A percentile compares a stretch with the other conserved stretches of the same genome.
These are phyloP conservation scores for Daldinia childiae DNA, from an alignment of 495 filamentous ascomycete genomes.

Conservation along the genomic window DNA sequence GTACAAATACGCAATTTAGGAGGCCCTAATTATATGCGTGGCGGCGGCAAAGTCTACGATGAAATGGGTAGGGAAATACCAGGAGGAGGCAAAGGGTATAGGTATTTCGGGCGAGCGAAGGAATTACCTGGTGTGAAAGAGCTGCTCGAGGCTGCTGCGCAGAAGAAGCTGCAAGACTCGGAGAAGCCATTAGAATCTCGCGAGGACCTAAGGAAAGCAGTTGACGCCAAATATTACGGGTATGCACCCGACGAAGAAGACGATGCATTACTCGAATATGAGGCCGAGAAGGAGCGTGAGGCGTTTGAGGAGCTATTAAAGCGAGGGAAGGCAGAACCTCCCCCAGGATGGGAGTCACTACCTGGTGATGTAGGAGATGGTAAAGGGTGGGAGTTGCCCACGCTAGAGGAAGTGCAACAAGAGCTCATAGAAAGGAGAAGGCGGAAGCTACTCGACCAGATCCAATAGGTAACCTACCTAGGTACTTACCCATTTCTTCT, in stretches of 20 bases:
- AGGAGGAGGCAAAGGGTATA: slow-evolving; percentile 88
- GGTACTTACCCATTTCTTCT: slow-evolving; percentile 4
- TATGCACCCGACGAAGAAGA: slow-evolving; percentile 96
- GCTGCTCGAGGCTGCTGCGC: slow-evolving; percentile 82
- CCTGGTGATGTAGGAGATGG: slow-evolving; percentile 90
- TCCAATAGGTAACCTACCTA: slow-evolving; percentile 27
- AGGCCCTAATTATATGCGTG: slow-evolving; percentile 98
- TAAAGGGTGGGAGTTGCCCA: slow-evolving; percentile 83
- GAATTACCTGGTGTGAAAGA: slow-evolving; percentile 97
- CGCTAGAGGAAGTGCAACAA: slow-evolving; percentile 87
- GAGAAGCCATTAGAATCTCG: slow-evolving; percentile 68
- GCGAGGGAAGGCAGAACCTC: slow-evolving; percentile 53
- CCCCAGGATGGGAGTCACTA: slow-evolving; percentile 80
- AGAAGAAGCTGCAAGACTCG: slow-evolving; percentile 64
- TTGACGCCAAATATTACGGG: slow-evolving; percentile 96
- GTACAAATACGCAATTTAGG: slow-evolving; percentile 92
- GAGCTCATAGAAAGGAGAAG: slow-evolving; percentile 90
- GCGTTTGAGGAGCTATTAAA: slow-evolving; percentile 71
- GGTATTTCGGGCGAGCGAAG: slow-evolving; percentile 89
- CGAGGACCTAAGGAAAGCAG: slow-evolving; percentile 77
- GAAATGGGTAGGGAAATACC: slow-evolving; percentile 92
- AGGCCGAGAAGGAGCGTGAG: slow-evolving; percentile 83
- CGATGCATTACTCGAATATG: slow-evolving; percentile 82
- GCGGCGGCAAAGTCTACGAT: slow-evolving; percentile 84
- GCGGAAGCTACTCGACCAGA: slow-evolving; percentile 76